A percentile compares a stretch with the other conserved stretches of the same genome.
Evolutionary conservation across 805 yeast species (phyloP).

Genomic region (Wickerhamiella kurtzmanii): DNA sequence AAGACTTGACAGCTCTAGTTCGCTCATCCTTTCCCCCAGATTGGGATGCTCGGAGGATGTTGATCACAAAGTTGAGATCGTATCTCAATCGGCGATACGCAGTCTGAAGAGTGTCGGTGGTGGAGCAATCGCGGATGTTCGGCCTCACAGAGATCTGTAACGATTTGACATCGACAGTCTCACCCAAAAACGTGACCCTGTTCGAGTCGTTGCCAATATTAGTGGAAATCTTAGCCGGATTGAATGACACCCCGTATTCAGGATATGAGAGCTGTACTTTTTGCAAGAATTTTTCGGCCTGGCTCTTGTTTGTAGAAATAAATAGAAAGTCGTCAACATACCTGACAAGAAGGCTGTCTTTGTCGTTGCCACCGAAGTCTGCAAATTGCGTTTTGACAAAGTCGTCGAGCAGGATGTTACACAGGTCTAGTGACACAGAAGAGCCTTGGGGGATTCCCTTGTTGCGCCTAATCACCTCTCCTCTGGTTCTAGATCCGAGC

Average conservation of each 20-base stretch:
- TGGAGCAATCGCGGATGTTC: not conserved
- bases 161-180: not conserved
- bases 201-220: slow-evolving; percentile 16
- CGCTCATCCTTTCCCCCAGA: no score
- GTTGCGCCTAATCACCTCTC: slow-evolving; percentile 33
- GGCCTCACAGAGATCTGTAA: not conserved
- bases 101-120: not conserved
- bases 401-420: slow-evolving; percentile 58
- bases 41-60: not conserved
- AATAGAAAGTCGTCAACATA: slow-evolving; percentile 78
- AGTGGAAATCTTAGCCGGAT: slow-evolving; percentile 29
- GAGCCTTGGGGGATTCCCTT: slow-evolving; percentile 80
- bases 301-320: slow-evolving; percentile 34
- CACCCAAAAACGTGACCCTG: not conserved
- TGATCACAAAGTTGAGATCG: not conserved
- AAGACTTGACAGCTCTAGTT: not conserved
- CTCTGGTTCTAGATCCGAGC: slow-evolving; percentile 24
- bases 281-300: slow-evolving; percentile 23
- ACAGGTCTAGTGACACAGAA: slow-evolving; percentile 57
- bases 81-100: not conserved
- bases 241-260: slow-evolving; percentile 32
- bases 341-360: slow-evolving; percentile 33
- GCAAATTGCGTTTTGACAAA: slow-evolving; percentile 30
- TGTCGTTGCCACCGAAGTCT: slow-evolving; percentile 21
- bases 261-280: slow-evolving; percentile 29